Evolutionary conservation across 2,329 filamentous ascomycete species (phyloP), one percentile per base, ranked within the genome.

Genomic region (Trichoderma oligosporum): DNA sequence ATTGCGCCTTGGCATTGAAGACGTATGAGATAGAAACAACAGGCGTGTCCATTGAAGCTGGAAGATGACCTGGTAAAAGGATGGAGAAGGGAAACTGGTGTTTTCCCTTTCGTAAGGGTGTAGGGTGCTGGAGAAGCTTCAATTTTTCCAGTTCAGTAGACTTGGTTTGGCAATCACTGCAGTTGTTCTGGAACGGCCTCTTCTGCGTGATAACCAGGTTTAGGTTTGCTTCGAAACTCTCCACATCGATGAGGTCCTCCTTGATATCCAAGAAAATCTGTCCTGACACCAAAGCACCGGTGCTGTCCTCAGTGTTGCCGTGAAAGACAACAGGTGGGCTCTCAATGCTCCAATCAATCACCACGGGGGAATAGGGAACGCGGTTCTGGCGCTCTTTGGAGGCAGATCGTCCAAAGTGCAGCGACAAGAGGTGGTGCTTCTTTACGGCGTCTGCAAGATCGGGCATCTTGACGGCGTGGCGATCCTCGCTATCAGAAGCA

Each of bases 61-160:
- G 92, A n/a, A 96, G 81, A 67, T 93, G 82, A 18, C 94, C 94
- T 1, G 86, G 84, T 42, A 99, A 82, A 51, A 97, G 79, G 64
- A 91, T 87, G 65, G 91, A 96, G 73, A 97, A 96, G 47, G 94
- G 93, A 69, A 92, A 95, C 44, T 84, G 80, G 71, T 97, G 91
- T 68, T 68, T 71, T 73, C 82, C 82, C 68, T 76, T 79, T 59
- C 70, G 68, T 55, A 86, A 71, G 9, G 72, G 72, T 16, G 79
- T 73, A 41, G 81, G 78, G 42, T 78, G 77, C 16, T 80, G 81
- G 58, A 95, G 74, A 66, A 97, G 88, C 29, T 83, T 82, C 91
- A 91, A 97, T 53, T 80, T 83, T 71, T 87, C 86, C 61, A 97
- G 74, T 69, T 91, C 85, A 33, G 85, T 90, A 58, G 80, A 81